Base-by-base conservation (phyloP, 192 early-diverging fungal species). In the Podila epicladia region DNA sequence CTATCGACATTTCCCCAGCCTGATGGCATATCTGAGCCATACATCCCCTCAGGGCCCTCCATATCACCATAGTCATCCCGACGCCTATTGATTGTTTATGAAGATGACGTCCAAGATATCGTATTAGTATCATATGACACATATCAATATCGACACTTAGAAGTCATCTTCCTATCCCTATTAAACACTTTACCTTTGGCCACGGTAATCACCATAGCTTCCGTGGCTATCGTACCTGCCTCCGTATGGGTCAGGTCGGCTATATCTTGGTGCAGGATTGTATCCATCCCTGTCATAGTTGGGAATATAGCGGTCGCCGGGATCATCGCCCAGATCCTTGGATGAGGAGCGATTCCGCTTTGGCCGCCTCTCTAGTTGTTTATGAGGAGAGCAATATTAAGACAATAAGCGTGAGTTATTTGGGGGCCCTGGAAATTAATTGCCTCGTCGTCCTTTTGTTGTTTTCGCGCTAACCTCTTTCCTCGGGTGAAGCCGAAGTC, bases 221-320 rank as follows among this genome's bases (percentile, higher is more conserved):
- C 85, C 83, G 49, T 75, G 76, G 28, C 74, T 71, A 15, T 85
- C 85, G 49, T 65, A 80, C 26, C 83, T 71, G n/a, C 64, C 19
- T 28, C 67, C 48, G 49, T 73, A 74, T 50, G 72, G 77, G 38
- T 83, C 83, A 24, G 77, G 71, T 41, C 83, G 73, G 32, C 77
- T 82, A 69, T 88, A 89, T 28, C 88, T 71, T 4, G 90, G 89
- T 0, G 84, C 89, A 62, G 91, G 92, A 17, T 77, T 72, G 67
- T 92, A 92, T 6, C 92, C 92, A 41, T 96, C 94, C 41, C 94
- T 89, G 13, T 92, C 93, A 69, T 95, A 96, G 62, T 95, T 92
- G n/a, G 94, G 94, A 64, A 94, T 89, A 74, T 95, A 96, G 51
- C 87, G 90, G 63, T 96, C 94, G 31, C 91, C 88, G 1, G 92